These are phyloP conservation scores for Euclidium syriacum DNA, from an alignment of 345 rosid species.

Conservation along the genomic window DNA sequence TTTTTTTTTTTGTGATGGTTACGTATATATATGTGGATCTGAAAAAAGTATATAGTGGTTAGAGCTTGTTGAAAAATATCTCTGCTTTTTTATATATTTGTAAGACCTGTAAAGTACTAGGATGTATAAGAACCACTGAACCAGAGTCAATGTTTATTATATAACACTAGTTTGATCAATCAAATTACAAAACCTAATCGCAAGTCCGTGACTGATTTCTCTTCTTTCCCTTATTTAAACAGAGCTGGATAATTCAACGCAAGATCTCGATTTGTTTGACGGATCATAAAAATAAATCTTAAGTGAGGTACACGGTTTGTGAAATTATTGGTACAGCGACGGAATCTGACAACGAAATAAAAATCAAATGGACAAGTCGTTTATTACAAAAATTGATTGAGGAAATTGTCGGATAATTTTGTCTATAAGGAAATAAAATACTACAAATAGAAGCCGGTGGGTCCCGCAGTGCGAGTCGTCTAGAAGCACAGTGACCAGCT, in stretches of 20 bases:
- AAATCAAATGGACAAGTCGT: neutral
- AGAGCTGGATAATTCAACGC: neutral
- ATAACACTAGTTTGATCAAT: neutral
- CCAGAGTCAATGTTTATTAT: neutral
- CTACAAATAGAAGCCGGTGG: neutral
- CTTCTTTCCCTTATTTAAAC: no score
- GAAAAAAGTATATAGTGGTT: no score
- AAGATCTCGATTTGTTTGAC: neutral
- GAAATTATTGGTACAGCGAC: conserved; percentile 11
- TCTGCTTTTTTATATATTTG: neutral
- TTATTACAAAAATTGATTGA: neutral
- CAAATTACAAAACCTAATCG: neutral
- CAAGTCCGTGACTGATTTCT: neutral
- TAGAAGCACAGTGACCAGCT: neutral
- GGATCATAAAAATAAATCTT: neutral
- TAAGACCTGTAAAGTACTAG: neutral
- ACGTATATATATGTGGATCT: no score
- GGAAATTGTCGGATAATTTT: neutral
- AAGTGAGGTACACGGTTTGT: neutral
- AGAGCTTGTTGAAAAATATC: neutral
- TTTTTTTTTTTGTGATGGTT: no score
- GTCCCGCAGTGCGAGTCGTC: neutral
- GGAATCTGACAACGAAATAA: no score
- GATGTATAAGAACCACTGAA: neutral
- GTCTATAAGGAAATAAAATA: neutral